These are phyloP conservation scores for Fraxinus velutina DNA, from an alignment of 305 asterid genomes.

Conservation along the genomic window DNA sequence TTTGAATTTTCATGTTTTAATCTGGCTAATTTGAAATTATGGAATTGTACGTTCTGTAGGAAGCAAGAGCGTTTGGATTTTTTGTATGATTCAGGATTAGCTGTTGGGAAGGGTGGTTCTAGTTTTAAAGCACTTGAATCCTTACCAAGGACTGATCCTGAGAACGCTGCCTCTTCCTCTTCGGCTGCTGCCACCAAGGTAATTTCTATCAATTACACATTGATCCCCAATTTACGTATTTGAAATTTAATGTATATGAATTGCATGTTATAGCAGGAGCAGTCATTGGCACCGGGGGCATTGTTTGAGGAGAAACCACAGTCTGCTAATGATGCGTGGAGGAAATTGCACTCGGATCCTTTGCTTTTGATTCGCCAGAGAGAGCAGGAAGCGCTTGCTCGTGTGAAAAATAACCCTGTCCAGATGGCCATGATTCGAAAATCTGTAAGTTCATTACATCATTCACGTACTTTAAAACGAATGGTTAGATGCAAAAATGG, in stretches of 20 bases:
- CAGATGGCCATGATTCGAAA: slow-evolving; percentile 95
- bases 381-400: slow-evolving; percentile 93
- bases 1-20: neutral
- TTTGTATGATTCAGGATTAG: slow-evolving; percentile 87
- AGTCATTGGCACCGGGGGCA: slow-evolving; percentile 61
- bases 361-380: slow-evolving; percentile 83
- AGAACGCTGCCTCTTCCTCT: slow-evolving; percentile 44
- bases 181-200: slow-evolving; percentile 42
- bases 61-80: slow-evolving; percentile 92
- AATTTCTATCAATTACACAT: neutral
- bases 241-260: slow-evolving; percentile 10
- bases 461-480: neutral
- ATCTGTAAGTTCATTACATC: slow-evolving; percentile 54
- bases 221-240: neutral
- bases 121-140: slow-evolving; percentile 80
- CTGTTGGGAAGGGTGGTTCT: slow-evolving; percentile 72
- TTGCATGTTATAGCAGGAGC: slow-evolving; percentile 39
- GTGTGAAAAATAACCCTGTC: slow-evolving; percentile 82
- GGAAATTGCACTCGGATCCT: slow-evolving; percentile 94
- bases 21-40: neutral
- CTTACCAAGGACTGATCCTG: slow-evolving; percentile 52
- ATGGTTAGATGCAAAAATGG: neutral
- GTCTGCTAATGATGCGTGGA: slow-evolving; percentile 91
- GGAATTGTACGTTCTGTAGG: slow-evolving; percentile 29
- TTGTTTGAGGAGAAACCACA: slow-evolving; percentile 86